A percentile compares a stretch with the other conserved stretches of the same genome.
phyloP scores from a whole-genome alignment of 257 asterid species.

The Buddleja alternifolia region DNA sequence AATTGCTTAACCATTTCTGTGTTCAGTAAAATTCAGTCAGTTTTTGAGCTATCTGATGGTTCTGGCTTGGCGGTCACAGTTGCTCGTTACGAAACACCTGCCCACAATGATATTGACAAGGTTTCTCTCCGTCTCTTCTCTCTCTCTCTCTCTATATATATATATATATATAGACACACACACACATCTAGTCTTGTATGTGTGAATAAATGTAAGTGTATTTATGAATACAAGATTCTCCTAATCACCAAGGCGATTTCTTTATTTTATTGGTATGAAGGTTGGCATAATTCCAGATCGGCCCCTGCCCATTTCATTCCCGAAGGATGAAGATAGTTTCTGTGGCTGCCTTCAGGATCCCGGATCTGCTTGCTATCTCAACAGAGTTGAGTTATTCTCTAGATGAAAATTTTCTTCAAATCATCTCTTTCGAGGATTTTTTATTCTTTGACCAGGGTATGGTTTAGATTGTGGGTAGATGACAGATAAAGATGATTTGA shows the following conservation, averaged over 20 bases:
- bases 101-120: slow-evolving; percentile 92
- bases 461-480: no score
- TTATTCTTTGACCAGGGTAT: slow-evolving; percentile 39
- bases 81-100: slow-evolving; percentile 97
- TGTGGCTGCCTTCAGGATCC: slow-evolving; percentile 92
- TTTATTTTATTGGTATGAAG: slow-evolving; percentile 34
- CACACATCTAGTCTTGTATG: no score
- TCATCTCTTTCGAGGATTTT: not conserved
- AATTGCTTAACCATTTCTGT: slow-evolving; percentile 4
- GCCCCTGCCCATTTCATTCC: slow-evolving; percentile 82
- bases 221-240: no score
- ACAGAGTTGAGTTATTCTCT: slow-evolving; percentile 62
- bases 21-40: slow-evolving; percentile 92
- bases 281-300: slow-evolving; percentile 88
- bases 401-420: slow-evolving; percentile 31
- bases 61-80: slow-evolving; percentile 96
- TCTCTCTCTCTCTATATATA: slow-evolving; percentile 12
- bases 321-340: slow-evolving; percentile 78
- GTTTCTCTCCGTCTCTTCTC: slow-evolving; percentile 49
- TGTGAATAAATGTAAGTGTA: no score
- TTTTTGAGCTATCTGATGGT: slow-evolving; percentile 93
- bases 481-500: no score
- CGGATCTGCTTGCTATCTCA: slow-evolving; percentile 70
- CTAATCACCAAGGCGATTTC: not conserved
- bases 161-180: no score